phyloP scores from a whole-genome alignment of 306 rosid genomes.

The Acacia confusa region DNA sequence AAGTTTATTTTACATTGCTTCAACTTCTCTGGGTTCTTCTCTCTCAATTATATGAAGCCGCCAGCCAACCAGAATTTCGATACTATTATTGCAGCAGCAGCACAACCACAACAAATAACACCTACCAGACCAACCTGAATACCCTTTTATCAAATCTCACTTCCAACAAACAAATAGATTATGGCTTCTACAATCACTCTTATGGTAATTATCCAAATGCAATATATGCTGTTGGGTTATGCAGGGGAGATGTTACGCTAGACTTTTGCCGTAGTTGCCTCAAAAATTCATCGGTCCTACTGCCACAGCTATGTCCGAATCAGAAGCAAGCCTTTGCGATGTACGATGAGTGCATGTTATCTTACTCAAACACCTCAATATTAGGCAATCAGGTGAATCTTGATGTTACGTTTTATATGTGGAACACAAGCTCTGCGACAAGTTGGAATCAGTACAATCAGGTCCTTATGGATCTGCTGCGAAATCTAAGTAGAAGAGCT shows the following conservation, averaged over 20 bases:
- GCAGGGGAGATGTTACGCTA: conserved; percentile 37
- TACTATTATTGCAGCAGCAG: background rate
- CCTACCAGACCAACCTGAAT: conserved; percentile 25
- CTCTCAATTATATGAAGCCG: background rate
- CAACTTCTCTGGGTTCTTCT: background rate
- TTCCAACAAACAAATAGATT: conserved; percentile 25
- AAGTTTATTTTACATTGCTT: background rate
- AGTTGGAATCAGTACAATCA: too few relatives aligned
- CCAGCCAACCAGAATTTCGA: conserved; percentile 4
- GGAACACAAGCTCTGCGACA: background rate
- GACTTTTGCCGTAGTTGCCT: conserved; percentile 8
- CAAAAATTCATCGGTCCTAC: background rate
- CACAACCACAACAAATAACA: background rate
- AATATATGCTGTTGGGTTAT: conserved; percentile 24
- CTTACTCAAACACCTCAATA: conserved; percentile 19
- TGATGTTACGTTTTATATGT: background rate
- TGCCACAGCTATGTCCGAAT: conserved; percentile 3
- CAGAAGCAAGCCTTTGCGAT: conserved; percentile 23
- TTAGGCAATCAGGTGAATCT: background rate
- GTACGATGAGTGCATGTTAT: conserved; percentile 14
- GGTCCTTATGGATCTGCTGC: too few relatives aligned
- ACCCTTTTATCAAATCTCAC: conserved; percentile 18
- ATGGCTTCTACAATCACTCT: conserved; percentile 37
- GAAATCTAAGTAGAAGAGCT: too few relatives aligned
- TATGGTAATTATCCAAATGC: conserved; percentile 13